Base-by-base conservation (phyloP, 2,329 filamentous ascomycete genomes). In the Beauveria pseudobassiana region DNA sequence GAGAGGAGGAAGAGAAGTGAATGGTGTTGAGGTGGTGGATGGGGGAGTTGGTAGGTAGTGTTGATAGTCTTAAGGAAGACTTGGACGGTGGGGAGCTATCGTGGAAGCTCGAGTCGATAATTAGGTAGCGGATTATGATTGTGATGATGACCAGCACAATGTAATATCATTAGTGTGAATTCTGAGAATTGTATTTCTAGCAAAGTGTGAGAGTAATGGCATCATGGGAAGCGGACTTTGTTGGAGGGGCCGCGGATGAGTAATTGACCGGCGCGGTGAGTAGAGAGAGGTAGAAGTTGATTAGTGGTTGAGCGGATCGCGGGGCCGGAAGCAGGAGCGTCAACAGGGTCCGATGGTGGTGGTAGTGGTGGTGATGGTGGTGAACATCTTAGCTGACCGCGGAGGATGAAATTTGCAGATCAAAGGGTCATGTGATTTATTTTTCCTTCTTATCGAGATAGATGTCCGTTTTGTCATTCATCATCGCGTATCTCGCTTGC, bases 201-300 rank as follows among this genome's bases (percentile, higher is more conserved):
- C 30, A n/a, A 7, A 22, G 43, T n/a, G 51, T 26, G 34, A n/a
- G 30, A 58, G 45, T 18, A 43, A 16, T 22, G 24, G 56, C 46
- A 50, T 59, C 56, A 50, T 59, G 34, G 38, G 56, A 51, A 38
- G 34, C 46, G 56, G 56, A 50, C 24, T 51, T 58, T 59, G 24
- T 28, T 10, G 22, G 24, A 34, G 45, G 34, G 45, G 26, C 18
- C 26, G n/a, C 24, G 38, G 45, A 59, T 50, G 56, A 59, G 56
- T 59, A 51, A 51, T 51, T 42, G 56, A 24, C 14, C 42, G 43
- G n/a, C 43, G 6, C 10, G 18, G 18, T 12, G 22, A 38, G 34
- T 42, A 20, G n/a, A 38, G 14, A n/a, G 34, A 42, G 18, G n/a
- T 38, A 52, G n/a, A 12, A 0, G 22, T 5, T 20, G 55, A 3